phyloP scores from a whole-genome alignment of 2,329 filamentous ascomycete genomes.

The Dothistroma pini region DNA sequence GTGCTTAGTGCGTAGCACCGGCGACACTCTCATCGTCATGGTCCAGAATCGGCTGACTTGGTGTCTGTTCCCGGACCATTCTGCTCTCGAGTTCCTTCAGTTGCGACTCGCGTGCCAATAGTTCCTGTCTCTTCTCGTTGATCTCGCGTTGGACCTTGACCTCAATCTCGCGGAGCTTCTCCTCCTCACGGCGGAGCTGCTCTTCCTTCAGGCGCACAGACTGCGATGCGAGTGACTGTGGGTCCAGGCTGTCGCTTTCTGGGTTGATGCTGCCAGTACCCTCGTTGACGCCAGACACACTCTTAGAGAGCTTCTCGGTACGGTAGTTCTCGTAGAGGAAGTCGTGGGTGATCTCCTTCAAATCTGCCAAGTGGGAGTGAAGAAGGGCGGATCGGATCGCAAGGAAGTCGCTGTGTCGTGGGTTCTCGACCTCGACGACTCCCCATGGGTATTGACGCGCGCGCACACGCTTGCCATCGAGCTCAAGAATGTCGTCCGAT shows the following conservation, averaged over 20 bases:
- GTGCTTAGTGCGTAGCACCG: slow-evolving; percentile 22
- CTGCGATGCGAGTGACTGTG: slow-evolving; percentile 93
- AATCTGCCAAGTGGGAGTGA: slow-evolving; percentile 94
- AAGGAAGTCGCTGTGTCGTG: slow-evolving; percentile 96
- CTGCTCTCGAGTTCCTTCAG: slow-evolving; percentile 97
- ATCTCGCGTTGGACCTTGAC: slow-evolving; percentile 99
- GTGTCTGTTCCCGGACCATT: slow-evolving; percentile 66
- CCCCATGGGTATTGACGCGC: slow-evolving; percentile 99
- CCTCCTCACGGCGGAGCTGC: slow-evolving; percentile 96
- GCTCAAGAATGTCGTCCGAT: slow-evolving; percentile 91
- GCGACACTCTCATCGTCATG: slow-evolving; percentile 25
- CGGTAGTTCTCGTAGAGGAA: slow-evolving; percentile 99
- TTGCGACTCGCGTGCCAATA: slow-evolving; percentile 95
- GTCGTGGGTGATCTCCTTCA: slow-evolving; percentile 99
- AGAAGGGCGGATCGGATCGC: slow-evolving; percentile 94
- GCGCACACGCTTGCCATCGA: slow-evolving; percentile 85
- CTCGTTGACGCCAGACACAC: slow-evolving; percentile 68
- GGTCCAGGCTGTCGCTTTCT: slow-evolving; percentile 71
- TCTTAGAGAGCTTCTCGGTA: slow-evolving; percentile 99
- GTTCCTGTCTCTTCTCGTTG: slow-evolving; percentile 99
- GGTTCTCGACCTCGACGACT: slow-evolving; percentile 98
- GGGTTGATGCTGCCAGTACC: slow-evolving; percentile 46
- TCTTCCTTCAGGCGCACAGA: slow-evolving; percentile 99
- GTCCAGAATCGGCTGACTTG: slow-evolving; percentile 19
- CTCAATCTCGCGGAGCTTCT: slow-evolving; percentile 99